A percentile compares a stretch with the other conserved stretches of the same genome.
These are phyloP conservation scores for Albifimbria verrucaria DNA, from an alignment of 2,329 filamentous ascomycete genomes.

Conservation along the genomic window DNA sequence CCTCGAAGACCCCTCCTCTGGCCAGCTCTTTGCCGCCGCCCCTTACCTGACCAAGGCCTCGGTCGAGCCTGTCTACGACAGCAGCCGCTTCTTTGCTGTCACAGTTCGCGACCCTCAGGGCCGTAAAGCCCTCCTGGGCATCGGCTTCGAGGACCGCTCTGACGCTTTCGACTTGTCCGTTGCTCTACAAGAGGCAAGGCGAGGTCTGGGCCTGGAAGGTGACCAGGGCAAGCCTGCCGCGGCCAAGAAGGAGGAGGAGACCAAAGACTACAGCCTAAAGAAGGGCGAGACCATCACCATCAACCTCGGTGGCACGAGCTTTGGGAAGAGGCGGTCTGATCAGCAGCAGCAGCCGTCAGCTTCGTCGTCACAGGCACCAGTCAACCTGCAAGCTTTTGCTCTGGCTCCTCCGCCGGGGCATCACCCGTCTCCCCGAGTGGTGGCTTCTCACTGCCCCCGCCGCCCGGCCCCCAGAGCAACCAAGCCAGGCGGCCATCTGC, in stretches of 20 bases:
- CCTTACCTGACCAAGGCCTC: conserved; percentile 65
- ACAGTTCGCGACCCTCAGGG: conserved; percentile 73
- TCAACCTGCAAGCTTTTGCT: conserved; percentile 57
- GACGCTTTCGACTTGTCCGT: conserved; percentile 86
- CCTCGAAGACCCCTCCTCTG: conserved; percentile 70
- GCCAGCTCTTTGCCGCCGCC: conserved; percentile 78
- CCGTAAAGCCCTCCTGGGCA: conserved; percentile 74
- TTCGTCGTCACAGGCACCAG: conserved; percentile 16
- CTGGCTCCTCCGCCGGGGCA: conserved; percentile 65
- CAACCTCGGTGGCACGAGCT: conserved; percentile 59
- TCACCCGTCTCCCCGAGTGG: conserved; percentile 29
- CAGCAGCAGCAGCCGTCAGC: conserved; percentile 15
- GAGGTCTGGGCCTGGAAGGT: conserved; percentile 60
- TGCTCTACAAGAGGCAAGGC: conserved; percentile 72
- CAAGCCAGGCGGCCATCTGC: conserved; percentile 34
- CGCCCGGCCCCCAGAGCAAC: conserved; percentile 54
- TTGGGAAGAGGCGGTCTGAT: conserved; percentile 45
- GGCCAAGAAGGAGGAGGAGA: conserved; percentile 33
- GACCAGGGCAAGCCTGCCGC: conserved; percentile 25
- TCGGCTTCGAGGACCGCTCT: conserved; percentile 83
- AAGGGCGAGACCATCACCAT: conserved; percentile 87
- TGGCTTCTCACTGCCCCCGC: conserved; percentile 59
- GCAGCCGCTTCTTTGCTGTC: conserved; percentile 79
- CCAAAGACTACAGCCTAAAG: conserved; percentile 77
- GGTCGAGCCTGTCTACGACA: conserved; percentile 77